phyloP scores from a whole-genome alignment of 2,329 filamentous ascomycete genomes.

The Tolypocladium tundrense region DNA sequence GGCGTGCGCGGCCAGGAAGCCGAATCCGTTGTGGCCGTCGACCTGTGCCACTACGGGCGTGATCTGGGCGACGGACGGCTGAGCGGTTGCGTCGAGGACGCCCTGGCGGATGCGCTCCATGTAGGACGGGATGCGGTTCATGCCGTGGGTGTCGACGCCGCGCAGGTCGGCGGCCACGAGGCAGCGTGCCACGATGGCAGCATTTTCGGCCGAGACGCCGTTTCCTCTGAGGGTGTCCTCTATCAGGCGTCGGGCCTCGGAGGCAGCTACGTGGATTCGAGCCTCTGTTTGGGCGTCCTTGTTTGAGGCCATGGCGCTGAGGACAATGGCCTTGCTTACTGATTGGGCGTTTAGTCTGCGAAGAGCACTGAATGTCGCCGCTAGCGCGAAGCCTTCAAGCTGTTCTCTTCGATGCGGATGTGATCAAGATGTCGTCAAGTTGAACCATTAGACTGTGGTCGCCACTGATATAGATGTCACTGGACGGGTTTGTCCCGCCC shows the following conservation, averaged over 20 bases:
- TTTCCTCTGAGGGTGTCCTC: constrained; percentile 48
- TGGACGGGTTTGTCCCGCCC: background rate
- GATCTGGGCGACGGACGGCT: constrained; percentile 46
- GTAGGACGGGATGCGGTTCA: constrained; percentile 71
- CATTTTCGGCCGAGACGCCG: constrained; percentile 47
- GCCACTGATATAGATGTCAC: background rate
- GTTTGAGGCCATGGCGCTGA: background rate
- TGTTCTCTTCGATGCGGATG: too few species aligned
- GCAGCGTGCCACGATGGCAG: constrained; percentile 53
- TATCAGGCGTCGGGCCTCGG: constrained; percentile 36
- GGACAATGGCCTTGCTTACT: too few species aligned
- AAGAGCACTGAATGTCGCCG: too few species aligned
- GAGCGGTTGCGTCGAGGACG: constrained; percentile 51
- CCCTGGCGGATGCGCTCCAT: constrained; percentile 61
- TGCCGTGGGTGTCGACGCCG: constrained; percentile 68
- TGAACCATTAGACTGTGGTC: background rate
- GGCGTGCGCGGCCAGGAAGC: constrained; percentile 57
- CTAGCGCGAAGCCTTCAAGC: too few species aligned
- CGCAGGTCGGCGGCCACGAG: constrained; percentile 67
- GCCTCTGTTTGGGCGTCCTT: background rate
- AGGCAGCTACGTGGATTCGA: constrained; percentile 22
- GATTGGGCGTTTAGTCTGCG: background rate
- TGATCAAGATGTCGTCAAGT: background rate
- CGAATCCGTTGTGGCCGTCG: constrained; percentile 61
- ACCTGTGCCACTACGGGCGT: constrained; percentile 65